phyloP scores from a whole-genome alignment of 2,329 filamentous ascomycete genomes.

The Diaporthe sp. region DNA sequence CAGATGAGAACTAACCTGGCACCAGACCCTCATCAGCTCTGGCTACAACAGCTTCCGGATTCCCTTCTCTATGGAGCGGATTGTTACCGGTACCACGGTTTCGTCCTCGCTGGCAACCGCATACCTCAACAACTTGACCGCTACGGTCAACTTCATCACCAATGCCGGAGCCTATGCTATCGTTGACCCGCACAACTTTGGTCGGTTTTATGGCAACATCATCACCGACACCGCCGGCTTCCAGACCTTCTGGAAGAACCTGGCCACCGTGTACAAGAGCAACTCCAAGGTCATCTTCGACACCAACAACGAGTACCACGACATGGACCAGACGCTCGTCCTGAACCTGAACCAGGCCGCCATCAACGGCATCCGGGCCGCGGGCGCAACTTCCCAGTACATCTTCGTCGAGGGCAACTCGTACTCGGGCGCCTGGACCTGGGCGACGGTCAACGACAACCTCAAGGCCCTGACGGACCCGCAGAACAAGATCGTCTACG shows the following conservation, averaged over 20 bases:
- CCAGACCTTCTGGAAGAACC: slow-evolving; percentile 67
- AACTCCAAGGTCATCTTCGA: slow-evolving; percentile 71
- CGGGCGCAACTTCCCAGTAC: slow-evolving; percentile 66
- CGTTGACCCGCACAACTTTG: slow-evolving; percentile 71
- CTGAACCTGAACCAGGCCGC: slow-evolving; percentile 72
- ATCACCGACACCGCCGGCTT: slow-evolving; percentile 67
- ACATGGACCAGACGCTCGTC: slow-evolving; percentile 70
- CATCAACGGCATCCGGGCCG: slow-evolving; percentile 69
- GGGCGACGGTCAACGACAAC: slow-evolving; percentile 53
- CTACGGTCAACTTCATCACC: slow-evolving; percentile 52
- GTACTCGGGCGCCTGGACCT: slow-evolving; percentile 48
- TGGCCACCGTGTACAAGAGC: slow-evolving; percentile 66
- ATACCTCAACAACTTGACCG: slow-evolving; percentile 51
- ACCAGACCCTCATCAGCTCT: slow-evolving; percentile 62
- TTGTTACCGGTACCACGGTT: slow-evolving; percentile 60
- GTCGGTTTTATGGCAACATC: slow-evolving; percentile 64
- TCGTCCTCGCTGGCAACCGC: slow-evolving; percentile 55
- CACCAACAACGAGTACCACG: slow-evolving; percentile 75
- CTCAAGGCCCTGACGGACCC: slow-evolving; percentile 63
- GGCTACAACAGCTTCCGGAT: slow-evolving; percentile 71
- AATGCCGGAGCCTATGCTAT: slow-evolving; percentile 46
- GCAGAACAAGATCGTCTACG: slow-evolving; percentile 64
- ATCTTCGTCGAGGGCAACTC: slow-evolving; percentile 62
- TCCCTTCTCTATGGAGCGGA: slow-evolving; percentile 71
- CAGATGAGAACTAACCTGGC: neutral